Base-by-base conservation (phyloP, 305 asterid species). In the Andrographis paniculata region DNA sequence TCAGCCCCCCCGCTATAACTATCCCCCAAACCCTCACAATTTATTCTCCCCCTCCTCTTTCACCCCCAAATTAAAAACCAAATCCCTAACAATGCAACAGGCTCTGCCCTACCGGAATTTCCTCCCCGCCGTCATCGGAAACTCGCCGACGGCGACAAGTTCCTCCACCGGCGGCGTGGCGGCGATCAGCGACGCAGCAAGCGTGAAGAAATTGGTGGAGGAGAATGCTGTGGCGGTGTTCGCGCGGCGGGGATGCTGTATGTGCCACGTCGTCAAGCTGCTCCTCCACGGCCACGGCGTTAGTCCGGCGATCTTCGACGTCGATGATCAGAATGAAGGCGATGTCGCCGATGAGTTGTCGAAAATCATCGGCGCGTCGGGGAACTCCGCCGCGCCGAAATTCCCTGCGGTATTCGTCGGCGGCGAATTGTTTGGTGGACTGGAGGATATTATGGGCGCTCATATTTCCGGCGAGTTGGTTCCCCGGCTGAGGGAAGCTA, bases 331-430 rank as follows among this genome's bases (percentile, higher is more conserved):
- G 0, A 77, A 78, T 14, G 82, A 83, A 42, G 56, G 42, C 0
- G 69, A 42, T 4, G 56, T 72, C 0, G 16, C 13, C 8, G 40
- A 45, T 2, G 76, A 73, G 3, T 16, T 76, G 45, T 37, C 66
- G 11, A 45, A 4, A 38, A 55, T 64, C 44, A 53, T 6, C 4
- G 31, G 15, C 36, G 50, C 49, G n/a, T 12, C 3, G 46, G 63
- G 18, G 0, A 44, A 40, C 22, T 19, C 40, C 13, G 48, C 21
- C 47, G 37, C 10, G 41, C 53, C 52, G 53, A 61, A 66, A 42
- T 64, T 82, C 9, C 94, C 94, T 61, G 80, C 73, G 50, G 86
- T 79, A 42, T 82, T 79, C 9, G 74, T 82, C n/a, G 94, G 87
- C 42, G 94, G 94, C 19, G 56, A 61, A 45, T 39, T 70, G 63